These are phyloP conservation scores for Eucalyptus viminalis DNA, from an alignment of 345 rosid species.

Conservation along the genomic window DNA sequence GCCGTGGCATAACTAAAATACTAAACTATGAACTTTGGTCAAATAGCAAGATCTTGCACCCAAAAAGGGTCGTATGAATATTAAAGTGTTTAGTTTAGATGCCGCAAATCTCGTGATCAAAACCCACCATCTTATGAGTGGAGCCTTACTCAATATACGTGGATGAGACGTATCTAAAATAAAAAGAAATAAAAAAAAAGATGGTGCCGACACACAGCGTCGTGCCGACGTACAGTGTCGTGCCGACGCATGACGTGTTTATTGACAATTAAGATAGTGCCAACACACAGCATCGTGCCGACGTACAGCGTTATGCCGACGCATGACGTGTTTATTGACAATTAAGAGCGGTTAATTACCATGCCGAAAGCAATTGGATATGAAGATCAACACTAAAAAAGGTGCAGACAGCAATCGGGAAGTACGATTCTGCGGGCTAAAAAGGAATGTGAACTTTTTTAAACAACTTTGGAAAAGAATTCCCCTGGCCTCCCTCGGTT, in stretches of 20 bases:
- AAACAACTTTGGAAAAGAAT: neutral
- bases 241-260: no score
- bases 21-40: neutral
- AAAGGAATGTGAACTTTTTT: neutral
- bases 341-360: neutral
- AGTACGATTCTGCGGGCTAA: neutral
- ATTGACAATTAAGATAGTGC: neutral
- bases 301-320: rapidly evolving
- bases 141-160: neutral
- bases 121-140: rapidly evolving
- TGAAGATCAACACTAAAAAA: neutral
- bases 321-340: neutral
- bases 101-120: neutral
- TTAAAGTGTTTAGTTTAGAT: neutral
- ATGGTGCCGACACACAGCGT: neutral
- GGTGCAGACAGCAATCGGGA: neutral
- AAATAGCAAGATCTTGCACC: neutral
- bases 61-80: neutral
- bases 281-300: rapidly evolving
- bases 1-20: neutral
- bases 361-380: neutral
- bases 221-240: rapidly evolving
- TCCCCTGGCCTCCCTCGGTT: neutral
- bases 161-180: rapidly evolving
- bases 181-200: neutral